These are phyloP conservation scores for Ogataea hybrid DNA, from an alignment of 1,139 yeast genomes.

Conservation along the genomic window DNA sequence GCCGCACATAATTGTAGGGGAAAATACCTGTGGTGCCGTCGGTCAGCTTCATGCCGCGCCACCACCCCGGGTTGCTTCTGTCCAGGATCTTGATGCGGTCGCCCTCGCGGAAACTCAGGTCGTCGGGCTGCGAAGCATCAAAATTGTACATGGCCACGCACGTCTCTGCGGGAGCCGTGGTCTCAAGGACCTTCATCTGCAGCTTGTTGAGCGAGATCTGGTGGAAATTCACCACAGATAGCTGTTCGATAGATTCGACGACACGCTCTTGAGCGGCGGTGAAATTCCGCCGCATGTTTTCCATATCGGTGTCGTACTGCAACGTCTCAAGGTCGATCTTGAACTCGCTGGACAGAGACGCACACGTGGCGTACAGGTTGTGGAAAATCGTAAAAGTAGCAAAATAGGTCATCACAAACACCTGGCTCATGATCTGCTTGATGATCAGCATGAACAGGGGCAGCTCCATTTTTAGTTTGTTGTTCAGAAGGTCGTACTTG, in stretches of 20 bases:
- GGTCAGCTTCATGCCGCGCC: slow-evolving; percentile 39
- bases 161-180: slow-evolving; percentile 15
- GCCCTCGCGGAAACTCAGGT: slow-evolving; percentile 38
- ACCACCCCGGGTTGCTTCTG: slow-evolving; percentile 39
- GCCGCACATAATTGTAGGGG: slow-evolving; percentile 44
- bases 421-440: slow-evolving; percentile 29
- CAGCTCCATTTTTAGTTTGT: slow-evolving; percentile 33
- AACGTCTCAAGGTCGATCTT: slow-evolving; percentile 15
- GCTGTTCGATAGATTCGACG: slow-evolving; percentile 25
- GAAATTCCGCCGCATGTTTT: slow-evolving; percentile 19
- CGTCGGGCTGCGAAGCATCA: slow-evolving; percentile 35
- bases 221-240: slow-evolving; percentile 15
- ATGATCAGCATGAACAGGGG: slow-evolving; percentile 35
- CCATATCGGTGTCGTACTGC: slow-evolving; percentile 12
- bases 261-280: slow-evolving; percentile 19
- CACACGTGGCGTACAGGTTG: slow-evolving; percentile 28
- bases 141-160: slow-evolving; percentile 40
- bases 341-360: slow-evolving; percentile 17
- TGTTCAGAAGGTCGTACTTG: slow-evolving; percentile 36
- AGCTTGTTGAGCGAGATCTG: slow-evolving; percentile 16
- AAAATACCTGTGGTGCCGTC: slow-evolving; percentile 39
- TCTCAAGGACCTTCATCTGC: slow-evolving; percentile 14
- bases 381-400: slow-evolving; percentile 34
- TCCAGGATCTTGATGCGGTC: slow-evolving; percentile 38
- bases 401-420: slow-evolving; percentile 35